Conservation (phyloP, 2,329 filamentous ascomycete species). For the Botrytis sinoallii region DNA sequence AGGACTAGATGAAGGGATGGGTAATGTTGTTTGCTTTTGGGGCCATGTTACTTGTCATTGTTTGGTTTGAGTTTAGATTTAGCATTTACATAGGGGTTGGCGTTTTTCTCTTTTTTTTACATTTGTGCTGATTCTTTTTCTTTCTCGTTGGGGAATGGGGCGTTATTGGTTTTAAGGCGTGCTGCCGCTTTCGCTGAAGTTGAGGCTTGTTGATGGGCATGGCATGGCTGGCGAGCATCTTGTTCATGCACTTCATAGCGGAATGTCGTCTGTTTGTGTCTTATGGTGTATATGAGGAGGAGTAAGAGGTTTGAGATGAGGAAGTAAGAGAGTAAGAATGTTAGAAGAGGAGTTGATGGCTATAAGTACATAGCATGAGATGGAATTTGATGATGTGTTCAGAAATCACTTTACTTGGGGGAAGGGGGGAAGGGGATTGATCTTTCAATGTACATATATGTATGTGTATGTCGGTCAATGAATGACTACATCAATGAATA, state of each 20-base stretch:
- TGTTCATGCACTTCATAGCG: neutral
- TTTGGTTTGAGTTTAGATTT: neutral
- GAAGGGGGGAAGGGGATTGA: neutral
- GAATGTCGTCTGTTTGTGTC: neutral
- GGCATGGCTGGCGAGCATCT: neutral
- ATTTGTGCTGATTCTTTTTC: neutral
- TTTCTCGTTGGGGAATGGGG: neutral
- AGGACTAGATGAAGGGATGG: neutral
- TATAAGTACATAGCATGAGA: neutral
- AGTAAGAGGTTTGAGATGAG: neutral
- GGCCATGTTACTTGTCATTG: neutral
- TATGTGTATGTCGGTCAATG: conserved; percentile 1
- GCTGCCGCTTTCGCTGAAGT: neutral
- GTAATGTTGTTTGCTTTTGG: conserved; percentile 3
- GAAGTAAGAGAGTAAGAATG: neutral
- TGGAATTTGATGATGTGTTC: neutral
- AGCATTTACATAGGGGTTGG: conserved; percentile 12
- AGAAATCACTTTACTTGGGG: neutral
- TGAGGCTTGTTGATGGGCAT: neutral
- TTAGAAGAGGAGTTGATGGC: neutral
- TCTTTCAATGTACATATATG: conserved; percentile 6
- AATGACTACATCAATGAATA: conserved; percentile 3
- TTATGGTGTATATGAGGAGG: neutral
- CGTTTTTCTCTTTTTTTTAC: neutral
- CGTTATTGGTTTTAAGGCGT: neutral